Base-by-base conservation (phyloP, 2,329 filamentous ascomycete species). In the Pyrenophora graminea region DNA sequence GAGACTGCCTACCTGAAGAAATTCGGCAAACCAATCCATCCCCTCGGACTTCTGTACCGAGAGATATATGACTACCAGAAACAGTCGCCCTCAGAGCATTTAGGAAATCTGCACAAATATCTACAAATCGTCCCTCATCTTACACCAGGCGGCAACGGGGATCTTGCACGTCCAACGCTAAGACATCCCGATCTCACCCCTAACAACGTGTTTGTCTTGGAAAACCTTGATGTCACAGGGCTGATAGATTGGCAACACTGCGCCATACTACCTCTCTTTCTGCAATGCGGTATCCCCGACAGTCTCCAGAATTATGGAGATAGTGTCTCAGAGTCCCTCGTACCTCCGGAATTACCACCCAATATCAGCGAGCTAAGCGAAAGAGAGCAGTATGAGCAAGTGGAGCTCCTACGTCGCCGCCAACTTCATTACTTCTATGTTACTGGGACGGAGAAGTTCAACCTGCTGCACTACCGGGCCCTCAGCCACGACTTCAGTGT, bases 201-300 rank as follows among this genome's bases (percentile, higher is more conserved):
- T 1, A 64, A 61, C 51, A 74, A 71, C 49, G 65, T 75, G 23
- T 71, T 71, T 40, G 51, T 70, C 9, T 67, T 61, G 31, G 55
- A 68, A 5, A 49, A 67, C 25, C 59, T 64, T 40, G 65, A 69
- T 6, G 70, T 77, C 18, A 61, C 60, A 23, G 53, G 71, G 25
- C 52, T 78, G 1, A 75, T 78, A 31, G 74, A 79, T 51, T 78
- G 74, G 75, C 74, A 78, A 56, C 66, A 77, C 55, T 39, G 61
- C 39, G 45, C 65, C 23, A 56, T 70, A 45, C 68, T 74, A 25
- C 75, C 74, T 5, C 68, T 75, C 3, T 71, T 73, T 45, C 51
- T 75, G 8, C 62, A 70, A 38, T 65, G 67, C 31, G 70, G 72
- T 1, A 74, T 79, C 18, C 76, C 74, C 13, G 62, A 64, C 9